Conservation (phyloP, 768 basidiomycete genomes). For the Panellus pusillus region DNA sequence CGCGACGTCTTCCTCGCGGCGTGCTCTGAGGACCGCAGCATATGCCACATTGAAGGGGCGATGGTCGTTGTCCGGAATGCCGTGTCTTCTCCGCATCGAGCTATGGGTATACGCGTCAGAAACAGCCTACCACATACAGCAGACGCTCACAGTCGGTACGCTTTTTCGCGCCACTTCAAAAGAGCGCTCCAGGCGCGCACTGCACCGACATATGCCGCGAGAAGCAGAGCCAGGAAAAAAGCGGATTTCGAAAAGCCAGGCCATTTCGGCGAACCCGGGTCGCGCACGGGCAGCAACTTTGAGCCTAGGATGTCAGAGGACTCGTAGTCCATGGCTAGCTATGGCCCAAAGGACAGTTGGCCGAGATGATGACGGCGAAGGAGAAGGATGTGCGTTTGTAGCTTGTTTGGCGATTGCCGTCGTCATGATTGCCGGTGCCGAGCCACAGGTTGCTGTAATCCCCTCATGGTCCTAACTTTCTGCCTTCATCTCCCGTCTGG, state of each 20-base stretch:
- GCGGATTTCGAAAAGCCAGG: conserved; percentile 40
- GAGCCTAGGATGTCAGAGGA: conserved; percentile 73
- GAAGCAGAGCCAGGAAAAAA: conserved; percentile 36
- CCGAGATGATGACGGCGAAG: conserved; percentile 13
- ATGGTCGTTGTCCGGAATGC: conserved; percentile 81
- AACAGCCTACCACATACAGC: conserved; percentile 5
- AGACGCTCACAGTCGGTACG: conserved; percentile 58
- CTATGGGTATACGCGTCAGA: conserved; percentile 34
- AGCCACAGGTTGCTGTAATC: no score
- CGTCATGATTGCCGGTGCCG: no score
- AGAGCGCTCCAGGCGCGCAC: conserved; percentile 45
- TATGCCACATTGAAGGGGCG: conserved; percentile 89
- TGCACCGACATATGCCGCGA: conserved; percentile 37
- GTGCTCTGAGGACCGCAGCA: conserved; percentile 61
- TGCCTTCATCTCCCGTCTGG: conserved; percentile 87
- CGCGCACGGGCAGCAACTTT: conserved; percentile 41
- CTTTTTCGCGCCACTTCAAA: conserved; percentile 60
- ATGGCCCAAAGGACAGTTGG: no score
- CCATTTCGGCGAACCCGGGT: conserved; percentile 30
- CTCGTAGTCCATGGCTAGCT: conserved; percentile 62
- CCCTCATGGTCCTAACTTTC: conserved; percentile 43
- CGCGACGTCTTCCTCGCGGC: conserved; percentile 52
- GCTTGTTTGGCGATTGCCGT: conserved; percentile 2
- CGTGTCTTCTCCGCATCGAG: conserved; percentile 72
- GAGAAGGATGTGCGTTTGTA: conserved; percentile 14